A percentile compares a stretch with the other conserved stretches of the same genome.
phyloP scores from a whole-genome alignment of 345 rosid genomes.

The Psidium guajava region DNA sequence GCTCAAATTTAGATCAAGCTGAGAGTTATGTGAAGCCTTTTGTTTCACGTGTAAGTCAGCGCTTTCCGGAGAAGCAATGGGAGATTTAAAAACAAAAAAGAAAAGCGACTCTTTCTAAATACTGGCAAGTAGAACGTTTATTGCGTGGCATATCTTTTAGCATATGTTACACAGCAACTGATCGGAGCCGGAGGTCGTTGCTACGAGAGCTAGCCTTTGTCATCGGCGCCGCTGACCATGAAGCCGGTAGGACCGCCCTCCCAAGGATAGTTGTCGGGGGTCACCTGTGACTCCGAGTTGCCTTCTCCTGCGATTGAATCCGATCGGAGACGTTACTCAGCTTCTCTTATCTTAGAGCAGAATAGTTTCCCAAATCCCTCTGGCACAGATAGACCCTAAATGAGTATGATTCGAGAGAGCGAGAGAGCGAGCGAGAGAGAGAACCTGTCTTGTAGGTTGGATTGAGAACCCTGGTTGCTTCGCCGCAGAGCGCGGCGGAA shows the following conservation, averaged over 20 bases:
- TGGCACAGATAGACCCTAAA: neutral
- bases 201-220: neutral
- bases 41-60: too few species aligned
- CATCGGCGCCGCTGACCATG: neutral
- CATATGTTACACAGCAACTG: neutral
- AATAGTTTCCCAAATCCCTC: neutral
- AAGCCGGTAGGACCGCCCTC: rapidly evolving
- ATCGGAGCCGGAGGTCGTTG: rapidly evolving
- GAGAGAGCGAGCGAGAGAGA: neutral
- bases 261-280: neutral
- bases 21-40: too few species aligned
- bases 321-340: neutral
- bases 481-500: neutral
- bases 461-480: neutral
- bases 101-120: neutral
- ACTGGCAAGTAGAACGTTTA: neutral
- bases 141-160: neutral
- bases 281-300: neutral
- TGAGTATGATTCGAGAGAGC: neutral
- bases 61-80: neutral
- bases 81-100: neutral
- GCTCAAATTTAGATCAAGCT: too few species aligned
- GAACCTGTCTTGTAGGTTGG: neutral
- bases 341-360: neutral
- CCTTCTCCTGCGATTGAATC: neutral